Percentiles rank a stretch among this genome's conserved stretches.
These are phyloP conservation scores for Endocarpon pusillum DNA, from an alignment of 495 filamentous ascomycete species.

Conservation along the genomic window DNA sequence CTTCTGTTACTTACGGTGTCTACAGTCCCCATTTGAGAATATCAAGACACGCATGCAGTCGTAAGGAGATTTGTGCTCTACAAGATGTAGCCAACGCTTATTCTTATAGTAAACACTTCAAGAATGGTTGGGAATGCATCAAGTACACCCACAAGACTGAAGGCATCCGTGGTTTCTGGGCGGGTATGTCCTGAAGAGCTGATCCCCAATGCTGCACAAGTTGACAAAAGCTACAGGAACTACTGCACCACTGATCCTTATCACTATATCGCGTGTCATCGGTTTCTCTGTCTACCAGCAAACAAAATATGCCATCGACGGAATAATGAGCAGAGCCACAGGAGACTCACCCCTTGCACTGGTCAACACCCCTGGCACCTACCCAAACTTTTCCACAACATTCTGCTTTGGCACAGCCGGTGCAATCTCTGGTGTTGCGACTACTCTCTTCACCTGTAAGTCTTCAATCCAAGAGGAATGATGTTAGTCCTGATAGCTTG, in stretches of 20 bases:
- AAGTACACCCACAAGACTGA: constrained; percentile 29
- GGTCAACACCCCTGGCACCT: constrained; percentile 52
- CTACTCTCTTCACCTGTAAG: constrained; percentile 78
- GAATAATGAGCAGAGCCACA: constrained; percentile 28
- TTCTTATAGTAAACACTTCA: constrained; percentile 24
- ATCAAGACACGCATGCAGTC: constrained; percentile 35
- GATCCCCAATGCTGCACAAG: neutral
- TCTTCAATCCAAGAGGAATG: constrained; percentile 2
- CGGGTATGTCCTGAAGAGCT: constrained; percentile 18
- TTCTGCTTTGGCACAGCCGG: constrained; percentile 65
- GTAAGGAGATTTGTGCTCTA: constrained; percentile 12
- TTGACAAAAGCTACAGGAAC: constrained; percentile 34
- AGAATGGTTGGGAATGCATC: constrained; percentile 23
- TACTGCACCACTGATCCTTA: constrained; percentile 65
- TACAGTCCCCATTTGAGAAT: constrained; percentile 30
- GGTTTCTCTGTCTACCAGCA: constrained; percentile 88
- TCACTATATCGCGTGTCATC: constrained; percentile 76
- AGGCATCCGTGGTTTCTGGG: constrained; percentile 29
- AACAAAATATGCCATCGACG: constrained; percentile 59
- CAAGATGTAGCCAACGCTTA: constrained; percentile 3
- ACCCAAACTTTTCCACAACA: constrained; percentile 49
- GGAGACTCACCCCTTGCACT: constrained; percentile 53
- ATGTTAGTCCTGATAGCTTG: neutral
- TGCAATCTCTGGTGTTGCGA: constrained; percentile 58
- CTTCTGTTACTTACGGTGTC: neutral